These are phyloP conservation scores for Akebia trifoliata DNA, from an alignment of 164 flowering plant species.

Conservation along the genomic window DNA sequence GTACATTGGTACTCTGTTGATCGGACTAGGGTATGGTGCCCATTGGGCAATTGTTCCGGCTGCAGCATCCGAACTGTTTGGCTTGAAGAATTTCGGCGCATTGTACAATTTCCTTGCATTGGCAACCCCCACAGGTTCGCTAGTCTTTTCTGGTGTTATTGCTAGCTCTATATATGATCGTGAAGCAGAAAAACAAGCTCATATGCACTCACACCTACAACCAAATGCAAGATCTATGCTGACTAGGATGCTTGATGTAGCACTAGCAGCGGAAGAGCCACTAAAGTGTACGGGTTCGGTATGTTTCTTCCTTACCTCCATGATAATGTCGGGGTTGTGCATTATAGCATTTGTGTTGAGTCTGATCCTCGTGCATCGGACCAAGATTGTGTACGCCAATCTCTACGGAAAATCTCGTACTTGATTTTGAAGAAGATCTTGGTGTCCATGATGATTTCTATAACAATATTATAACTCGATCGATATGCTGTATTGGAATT, in stretches of 20 bases:
- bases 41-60: constrained; percentile 99
- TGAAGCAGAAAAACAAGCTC: constrained; percentile 89
- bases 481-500: too few species aligned
- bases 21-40: constrained; percentile 97
- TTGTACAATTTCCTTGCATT: constrained; percentile 88
- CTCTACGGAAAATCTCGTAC: constrained; percentile 70
- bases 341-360: constrained; percentile 66
- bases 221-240: constrained; percentile 20
- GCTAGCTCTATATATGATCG: constrained; percentile 84
- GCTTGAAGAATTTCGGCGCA: constrained; percentile 87
- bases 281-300: constrained; percentile 67
- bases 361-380: constrained; percentile 73
- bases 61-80: constrained; percentile 92
- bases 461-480: too few species aligned
- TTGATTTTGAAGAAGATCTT: constrained; percentile 20
- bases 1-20: constrained; percentile 74
- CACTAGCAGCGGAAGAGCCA: constrained; percentile 34
- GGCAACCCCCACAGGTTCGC: constrained; percentile 86
- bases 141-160: constrained; percentile 76
- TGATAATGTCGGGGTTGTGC: constrained; percentile 82
- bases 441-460: too few species aligned
- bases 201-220: constrained; percentile 12
- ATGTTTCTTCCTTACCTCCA: constrained; percentile 73
- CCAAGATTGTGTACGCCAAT: constrained; percentile 66
- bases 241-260: constrained; percentile 16